Percentiles rank a stretch among this genome's conserved stretches.
phyloP scores from a whole-genome alignment of 2,329 filamentous ascomycete species.

The Chaetomium sp. region DNA sequence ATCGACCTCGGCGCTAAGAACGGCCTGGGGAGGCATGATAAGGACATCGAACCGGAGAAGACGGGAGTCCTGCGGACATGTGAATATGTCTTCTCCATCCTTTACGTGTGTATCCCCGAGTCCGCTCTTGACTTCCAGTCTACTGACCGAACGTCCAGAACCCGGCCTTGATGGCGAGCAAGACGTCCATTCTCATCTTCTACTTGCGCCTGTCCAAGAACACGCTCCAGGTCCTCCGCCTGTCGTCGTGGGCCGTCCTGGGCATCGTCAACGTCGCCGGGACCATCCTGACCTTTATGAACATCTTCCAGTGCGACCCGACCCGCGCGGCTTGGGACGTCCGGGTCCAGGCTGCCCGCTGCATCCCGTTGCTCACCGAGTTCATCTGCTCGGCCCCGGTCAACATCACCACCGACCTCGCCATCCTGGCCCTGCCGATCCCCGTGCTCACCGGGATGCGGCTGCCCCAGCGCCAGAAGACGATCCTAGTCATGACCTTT shows the following conservation, averaged over 20 bases:
- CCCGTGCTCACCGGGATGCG: slow-evolving; percentile 86
- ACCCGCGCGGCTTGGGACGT: slow-evolving; percentile 67
- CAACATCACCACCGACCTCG: slow-evolving; percentile 89
- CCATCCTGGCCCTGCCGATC: slow-evolving; percentile 83
- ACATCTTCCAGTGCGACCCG: slow-evolving; percentile 83
- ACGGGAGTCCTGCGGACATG: slow-evolving; percentile 55
- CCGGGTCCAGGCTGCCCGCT: slow-evolving; percentile 43
- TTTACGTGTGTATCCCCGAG: slow-evolving; percentile 53
- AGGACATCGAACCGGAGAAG: slow-evolving; percentile 56
- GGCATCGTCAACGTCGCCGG: slow-evolving; percentile 78
- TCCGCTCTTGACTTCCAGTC: background rate
- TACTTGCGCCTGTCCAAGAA: slow-evolving; percentile 82
- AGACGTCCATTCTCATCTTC: slow-evolving; percentile 90
- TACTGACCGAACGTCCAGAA: slow-evolving; percentile 56
- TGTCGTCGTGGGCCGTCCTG: slow-evolving; percentile 80
- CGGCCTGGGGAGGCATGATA: slow-evolving; percentile 70
- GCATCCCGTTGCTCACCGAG: slow-evolving; percentile 62
- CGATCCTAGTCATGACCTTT: slow-evolving; percentile 84
- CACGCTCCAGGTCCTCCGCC: slow-evolving; percentile 72
- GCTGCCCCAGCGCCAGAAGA: slow-evolving; percentile 81
- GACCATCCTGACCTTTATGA: slow-evolving; percentile 77
- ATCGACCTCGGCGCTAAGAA: slow-evolving; percentile 65
- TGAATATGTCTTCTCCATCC: slow-evolving; percentile 66
- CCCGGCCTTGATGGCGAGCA: slow-evolving; percentile 85
- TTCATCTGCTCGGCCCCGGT: slow-evolving; percentile 79